Percentiles rank a stretch among this genome's conserved stretches.
phyloP scores from a whole-genome alignment of 2,329 filamentous ascomycete species.

The Colletotrichum gigasporum region DNA sequence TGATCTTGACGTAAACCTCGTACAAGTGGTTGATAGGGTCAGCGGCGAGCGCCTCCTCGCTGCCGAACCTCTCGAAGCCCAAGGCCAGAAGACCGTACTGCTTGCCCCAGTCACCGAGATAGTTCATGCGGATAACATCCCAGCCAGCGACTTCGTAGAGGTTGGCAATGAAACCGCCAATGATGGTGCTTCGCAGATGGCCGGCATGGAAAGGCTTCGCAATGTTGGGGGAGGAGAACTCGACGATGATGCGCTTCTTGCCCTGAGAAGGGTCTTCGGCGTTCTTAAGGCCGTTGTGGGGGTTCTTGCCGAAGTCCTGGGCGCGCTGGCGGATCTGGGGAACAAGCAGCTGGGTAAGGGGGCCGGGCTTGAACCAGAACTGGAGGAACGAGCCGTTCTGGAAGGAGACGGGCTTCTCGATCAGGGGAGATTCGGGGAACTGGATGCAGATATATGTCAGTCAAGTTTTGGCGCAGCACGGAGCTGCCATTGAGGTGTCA shows the following conservation, averaged over 20 bases:
- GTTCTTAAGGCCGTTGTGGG: slow-evolving; percentile 68
- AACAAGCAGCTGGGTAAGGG: slow-evolving; percentile 72
- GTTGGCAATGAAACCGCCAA: slow-evolving; percentile 80
- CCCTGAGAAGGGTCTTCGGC: slow-evolving; percentile 67
- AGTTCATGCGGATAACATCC: slow-evolving; percentile 80
- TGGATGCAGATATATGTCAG: slow-evolving; percentile 40
- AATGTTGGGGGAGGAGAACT: slow-evolving; percentile 88
- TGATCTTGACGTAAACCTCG: slow-evolving; percentile 84
- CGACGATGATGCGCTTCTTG: slow-evolving; percentile 76
- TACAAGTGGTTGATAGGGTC: slow-evolving; percentile 87
- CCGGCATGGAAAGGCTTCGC: slow-evolving; percentile 86
- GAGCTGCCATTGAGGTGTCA: neutral
- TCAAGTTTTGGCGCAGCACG: neutral
- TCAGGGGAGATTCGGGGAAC: slow-evolving; percentile 79
- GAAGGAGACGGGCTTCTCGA: slow-evolving; percentile 73
- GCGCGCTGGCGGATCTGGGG: slow-evolving; percentile 74
- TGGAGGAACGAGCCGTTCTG: slow-evolving; percentile 71
- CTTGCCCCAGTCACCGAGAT: slow-evolving; percentile 84
- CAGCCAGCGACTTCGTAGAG: slow-evolving; percentile 76
- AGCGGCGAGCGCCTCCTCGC: slow-evolving; percentile 73
- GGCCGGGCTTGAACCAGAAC: slow-evolving; percentile 81
- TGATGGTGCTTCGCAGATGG: slow-evolving; percentile 81
- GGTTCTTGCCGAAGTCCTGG: slow-evolving; percentile 71
- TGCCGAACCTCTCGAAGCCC: slow-evolving; percentile 79
- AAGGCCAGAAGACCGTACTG: slow-evolving; percentile 79